Evolutionary conservation across 2,329 filamentous ascomycete genomes (phyloP), one percentile per base, ranked within the genome.

Genomic region (Fusarium lateritium): DNA sequence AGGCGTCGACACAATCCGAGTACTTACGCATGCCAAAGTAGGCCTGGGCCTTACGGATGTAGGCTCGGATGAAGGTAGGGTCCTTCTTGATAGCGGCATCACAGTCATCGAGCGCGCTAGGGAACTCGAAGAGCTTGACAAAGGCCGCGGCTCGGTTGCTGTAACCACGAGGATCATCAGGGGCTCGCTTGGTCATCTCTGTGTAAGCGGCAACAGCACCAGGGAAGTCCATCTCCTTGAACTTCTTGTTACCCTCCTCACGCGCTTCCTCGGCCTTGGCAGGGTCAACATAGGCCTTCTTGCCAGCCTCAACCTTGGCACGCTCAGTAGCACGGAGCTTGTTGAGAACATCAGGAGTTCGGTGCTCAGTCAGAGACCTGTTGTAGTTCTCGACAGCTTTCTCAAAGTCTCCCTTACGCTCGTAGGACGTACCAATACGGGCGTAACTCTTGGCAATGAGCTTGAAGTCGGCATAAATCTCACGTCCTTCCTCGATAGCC

Each of bases 21-120:
- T 97, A 98, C 81, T 99, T 95, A 80, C 96, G 93, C 96, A 99
- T 99, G 75, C 94, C 94, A 73, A 96, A 94, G 80, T 95, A 93
- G 42, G 94, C 94, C 83, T 98, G 94, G 0, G 94, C 94, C 86
- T 98, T 98, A 79, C 96, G 92, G 75, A 99, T 92, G 81, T 98
- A 98, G 9, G 96, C 96, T 58, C 95, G 91, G 82, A 98, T 95
- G 81, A 99, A 99, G 77, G 91, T 92, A 60, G 92, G 87, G 76
- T 99, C 96, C 74, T 91, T 92, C 87, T 94, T 92, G 83, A 97
- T 97, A 44, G 96, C 96, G 72, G 88, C 84, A 80, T 97, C 91
- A 80, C 96, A 98, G 83, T 99, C 97, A 49, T 94, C 89, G 39
- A 99, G 90, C 1, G 96, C 97, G 71, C 91, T 93, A 8, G 96